Evolutionary conservation across 768 basidiomycete genomes (phyloP).

Genomic region (Leccinum uliginosum): DNA sequence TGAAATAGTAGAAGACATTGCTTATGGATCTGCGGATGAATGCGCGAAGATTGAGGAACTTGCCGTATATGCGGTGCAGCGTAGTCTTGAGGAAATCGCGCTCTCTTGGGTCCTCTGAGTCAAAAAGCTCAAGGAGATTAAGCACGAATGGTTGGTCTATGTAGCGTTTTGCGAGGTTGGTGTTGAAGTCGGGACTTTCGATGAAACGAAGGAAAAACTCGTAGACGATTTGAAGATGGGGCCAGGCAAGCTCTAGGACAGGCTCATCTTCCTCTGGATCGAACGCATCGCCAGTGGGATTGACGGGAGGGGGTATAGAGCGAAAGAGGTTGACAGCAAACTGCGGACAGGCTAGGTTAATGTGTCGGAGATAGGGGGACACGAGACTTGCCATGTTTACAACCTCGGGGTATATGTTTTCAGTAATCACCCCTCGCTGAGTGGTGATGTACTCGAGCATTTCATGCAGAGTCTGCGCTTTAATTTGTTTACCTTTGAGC

Average conservation of each 20-base stretch:
- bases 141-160: constrained; percentile 96
- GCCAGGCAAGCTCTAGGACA: constrained; percentile 98
- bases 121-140: constrained; percentile 95
- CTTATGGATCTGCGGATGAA: constrained; percentile 99
- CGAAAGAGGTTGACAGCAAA: constrained; percentile 98
- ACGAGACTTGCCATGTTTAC: constrained; percentile 80
- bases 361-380: not conserved
- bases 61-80: constrained; percentile 97
- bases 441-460: constrained; percentile 99
- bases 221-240: constrained; percentile 98
- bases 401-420: constrained; percentile 97
- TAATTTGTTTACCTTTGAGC: constrained; percentile 96
- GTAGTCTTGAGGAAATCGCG: constrained; percentile 99
- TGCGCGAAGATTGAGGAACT: constrained; percentile 97
- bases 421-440: constrained; percentile 93
- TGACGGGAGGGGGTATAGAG: constrained; percentile 98
- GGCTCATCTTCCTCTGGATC: constrained; percentile 99
- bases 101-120: constrained; percentile 97
- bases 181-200: constrained; percentile 97
- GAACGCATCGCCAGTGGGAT: constrained; percentile 96
- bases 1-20: constrained; percentile 98
- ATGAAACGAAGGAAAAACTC: constrained; percentile 99
- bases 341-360: constrained; percentile 40
- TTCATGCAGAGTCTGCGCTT: constrained; percentile 95
- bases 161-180: constrained; percentile 94